Base-by-base conservation (phyloP, 2,329 filamentous ascomycete species). In the Chalaropsis ovoidea region DNA sequence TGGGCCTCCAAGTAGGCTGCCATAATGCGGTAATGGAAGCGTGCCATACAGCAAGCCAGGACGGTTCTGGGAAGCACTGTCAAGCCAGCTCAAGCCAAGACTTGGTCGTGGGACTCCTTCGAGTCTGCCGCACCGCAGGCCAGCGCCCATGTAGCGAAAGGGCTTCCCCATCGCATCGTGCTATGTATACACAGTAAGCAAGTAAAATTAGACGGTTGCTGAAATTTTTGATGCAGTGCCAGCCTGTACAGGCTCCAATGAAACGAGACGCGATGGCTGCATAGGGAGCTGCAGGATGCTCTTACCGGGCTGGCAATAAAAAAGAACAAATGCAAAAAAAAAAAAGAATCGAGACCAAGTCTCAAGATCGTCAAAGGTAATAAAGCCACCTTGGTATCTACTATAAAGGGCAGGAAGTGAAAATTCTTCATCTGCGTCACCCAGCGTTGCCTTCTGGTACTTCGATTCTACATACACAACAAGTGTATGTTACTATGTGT, bases 371-470 rank as follows among this genome's bases (percentile, higher is more conserved):
- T 3, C 54, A 17, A n/a, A 3, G 13, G 24, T 58, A 4, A 39
- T 58, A 19, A 58, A 58, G 54, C 54, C 54, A 58, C 54, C 54
- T 58, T 58, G 15, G 54, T 35, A 39, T 58, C 31, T 58, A 58
- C 13, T 39, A 11, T 19, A 17, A 58, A 58, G 54, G 54, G 54
- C 22, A 35, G 15, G 31, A 58, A 35, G 17, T 58, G 54, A 58
- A 58, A 58, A 58, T 35, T 58, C 54, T 58, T 58, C 27, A 39
- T 10, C 15, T 58, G 54, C 54, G 31, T 58, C 54, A 58, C 24
- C 24, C 54, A 6, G 13, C n/a, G 13, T 13, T 43, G 19, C 60
- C 11, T 62, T 62, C 24, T 10, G 4, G 35, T 39, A 39, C 35
- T 7, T 1, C 1, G 5, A 39, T 39, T 39, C 35, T 39, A 39